phyloP scores from a whole-genome alignment of 108 stramenopile species.

The Conticribra weissflogii region DNA sequence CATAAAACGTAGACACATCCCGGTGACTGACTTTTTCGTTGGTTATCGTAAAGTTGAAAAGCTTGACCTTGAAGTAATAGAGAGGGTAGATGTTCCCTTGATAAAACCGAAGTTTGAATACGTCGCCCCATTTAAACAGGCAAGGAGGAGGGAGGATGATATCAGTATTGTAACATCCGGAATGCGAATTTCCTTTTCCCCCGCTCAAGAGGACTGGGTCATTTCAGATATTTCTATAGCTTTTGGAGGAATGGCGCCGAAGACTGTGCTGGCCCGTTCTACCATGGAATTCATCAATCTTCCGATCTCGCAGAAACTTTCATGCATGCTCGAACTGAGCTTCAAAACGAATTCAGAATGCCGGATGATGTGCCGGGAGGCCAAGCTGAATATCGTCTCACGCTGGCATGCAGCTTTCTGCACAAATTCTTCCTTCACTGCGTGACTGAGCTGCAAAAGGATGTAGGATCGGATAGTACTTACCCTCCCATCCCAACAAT shows the following conservation, averaged over 20 bases:
- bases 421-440: constrained; percentile 84
- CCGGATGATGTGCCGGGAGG: constrained; percentile 90
- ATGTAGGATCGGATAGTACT: no score
- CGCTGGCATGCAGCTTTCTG: constrained; percentile 84
- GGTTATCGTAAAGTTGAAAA: constrained; percentile 88
- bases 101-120: constrained; percentile 77
- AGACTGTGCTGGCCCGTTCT: constrained; percentile 75
- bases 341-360: constrained; percentile 79
- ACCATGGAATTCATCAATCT: constrained; percentile 70
- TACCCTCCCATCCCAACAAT: constrained; percentile 53
- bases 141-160: constrained; percentile 93
- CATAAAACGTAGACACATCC: constrained; percentile 60
- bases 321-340: constrained; percentile 55
- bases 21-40: constrained; percentile 87
- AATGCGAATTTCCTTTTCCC: constrained; percentile 76
- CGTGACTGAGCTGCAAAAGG: constrained; percentile 58
- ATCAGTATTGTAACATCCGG: constrained; percentile 94
- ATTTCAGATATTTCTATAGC: constrained; percentile 77
- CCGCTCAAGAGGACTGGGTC: constrained; percentile 39
- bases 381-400: constrained; percentile 88
- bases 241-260: constrained; percentile 96
- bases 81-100: constrained; percentile 78
- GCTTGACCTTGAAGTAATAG: constrained; percentile 79
- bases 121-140: constrained; percentile 93
- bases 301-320: constrained; percentile 67